These are phyloP conservation scores for Neonectria coccinea DNA, from an alignment of 2,329 filamentous ascomycete species.

Conservation along the genomic window DNA sequence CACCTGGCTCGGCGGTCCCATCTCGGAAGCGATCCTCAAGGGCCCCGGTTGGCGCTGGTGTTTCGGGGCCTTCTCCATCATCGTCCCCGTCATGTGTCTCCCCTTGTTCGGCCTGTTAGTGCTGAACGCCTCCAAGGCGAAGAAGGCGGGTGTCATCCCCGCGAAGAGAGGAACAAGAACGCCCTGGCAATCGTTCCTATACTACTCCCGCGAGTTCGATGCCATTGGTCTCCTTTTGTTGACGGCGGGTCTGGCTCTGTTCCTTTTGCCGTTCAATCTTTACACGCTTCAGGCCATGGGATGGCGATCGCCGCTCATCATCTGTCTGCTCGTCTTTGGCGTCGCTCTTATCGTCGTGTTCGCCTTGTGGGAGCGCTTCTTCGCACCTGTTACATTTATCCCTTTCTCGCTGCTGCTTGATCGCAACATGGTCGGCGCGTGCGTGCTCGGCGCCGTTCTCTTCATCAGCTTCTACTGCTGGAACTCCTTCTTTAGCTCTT, in stretches of 20 bases:
- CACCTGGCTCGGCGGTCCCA: conserved; percentile 35
- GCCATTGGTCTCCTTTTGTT: conserved; percentile 62
- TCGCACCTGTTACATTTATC: conserved; percentile 61
- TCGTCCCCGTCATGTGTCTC: conserved; percentile 60
- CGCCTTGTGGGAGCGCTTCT: conserved; percentile 59
- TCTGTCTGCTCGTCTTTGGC: conserved; percentile 64
- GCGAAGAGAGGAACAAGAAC: not conserved
- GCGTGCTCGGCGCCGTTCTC: conserved; percentile 39
- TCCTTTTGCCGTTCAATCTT: conserved; percentile 69
- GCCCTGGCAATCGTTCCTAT: conserved; percentile 55
- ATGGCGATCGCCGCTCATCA: conserved; percentile 58
- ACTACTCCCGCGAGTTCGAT: conserved; percentile 42
- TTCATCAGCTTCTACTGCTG: conserved; percentile 49
- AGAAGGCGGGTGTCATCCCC: conserved; percentile 32
- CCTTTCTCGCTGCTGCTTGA: conserved; percentile 53
- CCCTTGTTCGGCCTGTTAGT: conserved; percentile 42
- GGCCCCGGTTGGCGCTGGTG: conserved; percentile 48
- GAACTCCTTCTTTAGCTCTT: conserved; percentile 58
- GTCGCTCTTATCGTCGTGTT: conserved; percentile 61
- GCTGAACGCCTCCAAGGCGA: conserved; percentile 38
- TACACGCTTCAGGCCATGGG: conserved; percentile 54
- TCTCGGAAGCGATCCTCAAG: conserved; percentile 43
- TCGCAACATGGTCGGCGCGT: conserved; percentile 42
- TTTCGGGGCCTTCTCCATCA: conserved; percentile 69
- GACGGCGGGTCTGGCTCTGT: conserved; percentile 60